Conservation (phyloP, 2,329 filamentous ascomycete genomes). For the Colletotrichum cordylinicola region DNA sequence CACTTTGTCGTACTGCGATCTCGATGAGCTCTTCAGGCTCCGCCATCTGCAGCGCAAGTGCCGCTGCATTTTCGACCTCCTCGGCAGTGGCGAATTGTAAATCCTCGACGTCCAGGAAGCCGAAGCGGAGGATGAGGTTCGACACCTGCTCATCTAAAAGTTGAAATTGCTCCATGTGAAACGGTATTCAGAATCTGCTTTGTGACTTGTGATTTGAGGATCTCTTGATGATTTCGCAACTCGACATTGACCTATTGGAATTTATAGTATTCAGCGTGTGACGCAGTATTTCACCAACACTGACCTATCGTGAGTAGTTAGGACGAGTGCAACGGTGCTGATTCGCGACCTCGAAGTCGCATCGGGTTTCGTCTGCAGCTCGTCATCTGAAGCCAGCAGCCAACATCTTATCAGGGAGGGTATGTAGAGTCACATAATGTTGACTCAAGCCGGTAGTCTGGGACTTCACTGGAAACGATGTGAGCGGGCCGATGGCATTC, state of each 20-base stretch:
- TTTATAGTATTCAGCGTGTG: not conserved
- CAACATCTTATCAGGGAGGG: not conserved
- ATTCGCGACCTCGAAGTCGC: not conserved
- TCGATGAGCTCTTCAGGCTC: not conserved
- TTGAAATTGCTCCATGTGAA: slow-evolving; percentile 16
- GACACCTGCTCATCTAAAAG: slow-evolving; percentile 8
- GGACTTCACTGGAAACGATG: not conserved
- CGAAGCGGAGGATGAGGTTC: slow-evolving; percentile 6
- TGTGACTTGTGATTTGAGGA: not conserved
- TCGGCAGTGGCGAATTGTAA: not conserved
- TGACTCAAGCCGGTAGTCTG: not conserved
- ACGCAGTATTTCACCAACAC: not conserved
- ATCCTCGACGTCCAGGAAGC: slow-evolving; percentile 2
- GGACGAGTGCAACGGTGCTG: not conserved
- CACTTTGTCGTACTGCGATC: slow-evolving; percentile 7
- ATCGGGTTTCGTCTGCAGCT: not conserved
- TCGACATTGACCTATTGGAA: not conserved
- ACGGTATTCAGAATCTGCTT: not conserved
- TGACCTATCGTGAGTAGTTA: not conserved
- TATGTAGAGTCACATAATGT: not conserved
- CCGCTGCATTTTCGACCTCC: slow-evolving; percentile 5
- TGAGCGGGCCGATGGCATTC: not conserved
- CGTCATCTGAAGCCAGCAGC: not conserved
- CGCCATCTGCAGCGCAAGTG: not conserved
- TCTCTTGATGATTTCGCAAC: not conserved